These are phyloP conservation scores for Liquidambar formosana DNA, from an alignment of 164 flowering plant genomes.

Conservation along the genomic window DNA sequence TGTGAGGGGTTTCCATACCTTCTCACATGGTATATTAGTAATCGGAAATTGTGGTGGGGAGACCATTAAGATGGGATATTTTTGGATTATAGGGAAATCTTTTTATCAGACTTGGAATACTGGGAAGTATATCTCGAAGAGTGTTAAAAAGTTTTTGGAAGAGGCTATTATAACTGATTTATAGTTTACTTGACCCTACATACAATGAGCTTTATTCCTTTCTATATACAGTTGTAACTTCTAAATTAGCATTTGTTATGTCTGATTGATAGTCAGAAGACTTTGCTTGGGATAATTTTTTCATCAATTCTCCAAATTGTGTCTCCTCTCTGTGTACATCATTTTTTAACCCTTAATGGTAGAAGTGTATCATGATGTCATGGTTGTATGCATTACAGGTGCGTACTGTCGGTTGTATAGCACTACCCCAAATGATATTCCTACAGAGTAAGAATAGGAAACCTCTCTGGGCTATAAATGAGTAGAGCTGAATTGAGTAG, in stretches of 20 bases:
- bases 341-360: no score
- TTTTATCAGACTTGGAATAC: no score
- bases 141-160: background rate
- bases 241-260: background rate
- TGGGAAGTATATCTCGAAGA: background rate
- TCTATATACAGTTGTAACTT: conserved; percentile 16
- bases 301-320: no score
- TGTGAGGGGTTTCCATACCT: background rate
- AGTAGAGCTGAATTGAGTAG: no score
- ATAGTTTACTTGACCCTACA: conserved; percentile 4
- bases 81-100: background rate
- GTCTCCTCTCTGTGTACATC: no score
- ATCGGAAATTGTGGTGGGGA: background rate
- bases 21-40: conserved; percentile 6
- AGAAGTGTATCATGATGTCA: no score
- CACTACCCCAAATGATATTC: no score
- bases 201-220: conserved; percentile 9
- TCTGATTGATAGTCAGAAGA: background rate
- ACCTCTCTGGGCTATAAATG: no score
- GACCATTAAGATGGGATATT: background rate
- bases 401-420: no score
- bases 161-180: background rate
- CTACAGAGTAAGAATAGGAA: no score
- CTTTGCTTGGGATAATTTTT: background rate
- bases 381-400: no score